Percentiles rank a stretch among this genome's conserved stretches.
Conservation (phyloP, 2,329 filamentous ascomycete genomes). For the Myriangium duriaei region DNA sequence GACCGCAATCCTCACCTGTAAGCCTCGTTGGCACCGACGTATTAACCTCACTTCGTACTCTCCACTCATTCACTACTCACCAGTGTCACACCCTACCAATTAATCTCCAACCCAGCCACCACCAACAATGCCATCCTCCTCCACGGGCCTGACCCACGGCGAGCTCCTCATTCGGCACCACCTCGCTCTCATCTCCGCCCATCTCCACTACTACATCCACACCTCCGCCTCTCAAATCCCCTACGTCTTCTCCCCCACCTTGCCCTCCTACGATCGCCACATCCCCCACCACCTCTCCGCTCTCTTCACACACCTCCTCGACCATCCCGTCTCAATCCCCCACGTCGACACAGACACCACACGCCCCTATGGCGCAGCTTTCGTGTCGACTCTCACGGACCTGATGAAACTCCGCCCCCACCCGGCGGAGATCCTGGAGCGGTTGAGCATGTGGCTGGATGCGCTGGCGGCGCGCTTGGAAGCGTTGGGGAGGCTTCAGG, state of each 20-base stretch:
- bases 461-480: background rate
- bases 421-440: slow-evolving; percentile 2
- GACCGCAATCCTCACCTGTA: too few relatives aligned
- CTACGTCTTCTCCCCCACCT: background rate
- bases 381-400: background rate
- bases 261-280: background rate
- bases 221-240: slow-evolving; percentile 1
- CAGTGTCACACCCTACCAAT: too few relatives aligned
- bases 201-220: slow-evolving; percentile 5
- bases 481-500: slow-evolving; percentile 1
- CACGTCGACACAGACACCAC: background rate
- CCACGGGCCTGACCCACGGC: background rate
- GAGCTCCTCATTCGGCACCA: background rate
- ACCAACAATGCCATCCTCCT: slow-evolving; percentile 7
- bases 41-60: too few relatives aligned
- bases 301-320: slow-evolving; percentile 1
- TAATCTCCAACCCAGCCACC: too few relatives aligned
- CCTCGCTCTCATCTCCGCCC: background rate
- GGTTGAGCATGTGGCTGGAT: slow-evolving; percentile 3
- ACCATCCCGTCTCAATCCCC: slow-evolving; percentile 1
- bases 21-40: too few relatives aligned
- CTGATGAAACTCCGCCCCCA: background rate
- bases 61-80: too few relatives aligned
- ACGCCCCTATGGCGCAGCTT: background rate
- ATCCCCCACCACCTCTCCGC: slow-evolving; percentile 1